Conservation (phyloP, 768 basidiomycete species). For the Agrocybe chaxingu region DNA sequence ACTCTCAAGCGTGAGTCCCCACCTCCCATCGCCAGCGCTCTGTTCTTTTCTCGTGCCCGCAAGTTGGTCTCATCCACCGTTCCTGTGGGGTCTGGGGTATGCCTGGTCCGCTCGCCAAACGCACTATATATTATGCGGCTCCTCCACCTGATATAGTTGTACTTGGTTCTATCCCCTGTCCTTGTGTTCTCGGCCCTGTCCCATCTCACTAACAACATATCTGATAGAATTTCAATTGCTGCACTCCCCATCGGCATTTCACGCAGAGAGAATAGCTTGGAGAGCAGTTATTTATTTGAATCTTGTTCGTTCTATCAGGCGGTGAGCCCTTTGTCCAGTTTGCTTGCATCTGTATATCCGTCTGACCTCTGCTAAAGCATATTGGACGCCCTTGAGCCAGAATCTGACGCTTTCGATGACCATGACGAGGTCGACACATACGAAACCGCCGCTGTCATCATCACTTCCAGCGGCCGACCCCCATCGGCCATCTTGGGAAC, state of each 20-base stretch:
- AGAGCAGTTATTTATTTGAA: constrained; percentile 87
- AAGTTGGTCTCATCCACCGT: constrained; percentile 4
- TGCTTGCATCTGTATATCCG: constrained; percentile 11
- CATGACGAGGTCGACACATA: constrained; percentile 49
- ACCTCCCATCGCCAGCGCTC: background rate
- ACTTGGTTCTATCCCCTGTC: background rate
- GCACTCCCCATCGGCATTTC: constrained; percentile 74
- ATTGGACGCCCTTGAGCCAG: constrained; percentile 68
- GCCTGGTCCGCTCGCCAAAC: background rate
- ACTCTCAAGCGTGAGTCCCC: constrained; percentile 78
- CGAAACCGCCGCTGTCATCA: constrained; percentile 52
- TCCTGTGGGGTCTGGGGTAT: background rate
- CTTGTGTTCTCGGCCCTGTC: constrained; percentile 4
- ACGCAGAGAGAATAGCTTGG: constrained; percentile 81
- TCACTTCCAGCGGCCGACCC: constrained; percentile 46
- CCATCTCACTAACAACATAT: constrained; percentile 2
- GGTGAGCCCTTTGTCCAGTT: constrained; percentile 36
- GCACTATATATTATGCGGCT: background rate
- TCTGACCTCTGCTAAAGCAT: constrained; percentile 44
- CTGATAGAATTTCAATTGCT: constrained; percentile 76
- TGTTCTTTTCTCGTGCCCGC: background rate
- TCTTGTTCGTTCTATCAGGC: constrained; percentile 76
- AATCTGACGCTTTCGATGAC: constrained; percentile 57
- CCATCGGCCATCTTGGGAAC: constrained; percentile 49
- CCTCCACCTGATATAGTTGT: background rate